Base-by-base conservation (phyloP, 768 basidiomycete species). In the Suillus ampliporus region DNA sequence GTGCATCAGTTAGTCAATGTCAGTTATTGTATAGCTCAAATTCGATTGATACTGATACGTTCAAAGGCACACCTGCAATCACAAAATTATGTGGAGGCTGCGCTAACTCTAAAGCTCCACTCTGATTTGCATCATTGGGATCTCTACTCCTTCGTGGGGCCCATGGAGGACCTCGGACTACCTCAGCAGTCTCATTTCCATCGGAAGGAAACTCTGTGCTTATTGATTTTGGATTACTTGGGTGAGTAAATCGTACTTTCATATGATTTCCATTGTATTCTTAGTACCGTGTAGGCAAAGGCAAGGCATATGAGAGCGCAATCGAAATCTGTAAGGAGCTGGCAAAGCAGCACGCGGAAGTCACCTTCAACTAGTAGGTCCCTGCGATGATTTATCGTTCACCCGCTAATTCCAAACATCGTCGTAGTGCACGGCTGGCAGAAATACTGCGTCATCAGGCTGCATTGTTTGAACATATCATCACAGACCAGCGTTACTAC, bases 261-360 rank as follows among this genome's bases (percentile, higher is more conserved):
- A 28, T 38, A n/a, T 52, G 48, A 1, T 48, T 43, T 51, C 40
- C n/a, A 31, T 53, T 59, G 58, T 52, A 38, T 61, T 57, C 47
- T 68, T 52, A 65, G 40, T 17, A 50, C 1, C 60, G 63, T 58
- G 26, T 63, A 95, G 94, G 94, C 56, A 93, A 95, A 76, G 97
- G 96, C 11, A 95, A 97, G 70, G 96, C 97, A n/a, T 99, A 94
- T 86, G 97, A 99, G 76, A 90, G 86, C 58, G 97, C 95, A 3
- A 88, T 97, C 61, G 91, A 94, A 52, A 91, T 98, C 54, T 96
- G 94, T 78, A 93, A 92, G 77, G 97, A 98, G 69, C 79, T 99
- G 28, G 90, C 90, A 15, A 86, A 80, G 64, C 95, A 98, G 73
- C 96, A 98, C 77, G 85, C 91, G 17, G 89, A 90, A 72, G 84